Evolutionary conservation across 768 basidiomycete species (phyloP), one percentile per base, ranked within the genome.

Genomic region (Chiua virens): DNA sequence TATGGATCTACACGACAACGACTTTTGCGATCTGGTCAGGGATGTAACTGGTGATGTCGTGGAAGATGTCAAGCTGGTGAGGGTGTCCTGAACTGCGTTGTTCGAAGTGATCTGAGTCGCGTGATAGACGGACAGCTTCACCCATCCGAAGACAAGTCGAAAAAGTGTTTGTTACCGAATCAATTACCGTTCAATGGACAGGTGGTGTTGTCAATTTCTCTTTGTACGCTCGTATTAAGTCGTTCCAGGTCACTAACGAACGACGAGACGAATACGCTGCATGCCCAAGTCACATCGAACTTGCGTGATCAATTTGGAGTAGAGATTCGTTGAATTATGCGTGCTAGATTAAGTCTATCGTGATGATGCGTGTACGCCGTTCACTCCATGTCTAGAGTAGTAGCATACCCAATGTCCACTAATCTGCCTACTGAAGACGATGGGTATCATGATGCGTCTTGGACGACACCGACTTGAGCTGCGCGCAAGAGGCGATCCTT

Each of bases 141-240:
- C 77, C 15, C 93, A 99, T 69, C 93, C 94, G 0, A 93, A 92
- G 71, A 92, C 92, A 4, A 76, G 79, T 23, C 79, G 85, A 39
- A 80, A 78, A 46, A 94, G 92, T 58, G 72, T 88, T 57, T 92
- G 93, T 61, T 98, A 93, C 71, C 79, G 96, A 45, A 81, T 98
- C 54, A 93, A 91, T 62, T 99, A 98, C 68, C 77, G 95, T 51
- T 97, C 95, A 25, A 96, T 98, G 94, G 96, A 98, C 69, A 85
- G 87, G 90, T 89, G 60, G 54, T 73, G 18, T 9, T 6, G 4
- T 28, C 51, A 18, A 22, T 39, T 32, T 37, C 17, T 50, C 34
- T 15, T 37, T 5, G 14, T 20, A 20, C 17, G 38, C 28, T 27
- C 45, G 44, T 49, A 56, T 39, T 59, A 36, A 56, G 28, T 28